Conservation (phyloP, 768 basidiomycete species). For the Phylloporus arenicola region DNA sequence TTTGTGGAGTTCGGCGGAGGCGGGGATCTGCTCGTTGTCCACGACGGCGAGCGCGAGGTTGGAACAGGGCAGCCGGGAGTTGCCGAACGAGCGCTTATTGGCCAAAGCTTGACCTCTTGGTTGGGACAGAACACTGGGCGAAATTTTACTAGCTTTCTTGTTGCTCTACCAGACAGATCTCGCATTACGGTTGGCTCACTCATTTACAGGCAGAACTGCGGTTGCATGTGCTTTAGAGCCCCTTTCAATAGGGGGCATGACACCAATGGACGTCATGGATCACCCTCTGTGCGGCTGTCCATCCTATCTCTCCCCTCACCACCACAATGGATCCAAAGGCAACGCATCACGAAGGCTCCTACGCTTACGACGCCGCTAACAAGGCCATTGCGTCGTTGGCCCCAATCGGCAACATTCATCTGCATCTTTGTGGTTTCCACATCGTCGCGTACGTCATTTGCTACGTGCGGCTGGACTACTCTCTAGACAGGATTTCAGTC, state of each 20-base stretch:
- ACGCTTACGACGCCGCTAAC: constrained; percentile 24
- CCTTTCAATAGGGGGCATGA: constrained; percentile 10
- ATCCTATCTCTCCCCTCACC: background rate
- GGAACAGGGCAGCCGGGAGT: constrained; percentile 14
- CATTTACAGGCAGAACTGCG: background rate
- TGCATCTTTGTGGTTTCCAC: constrained; percentile 35
- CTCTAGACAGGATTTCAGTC: constrained; percentile 11
- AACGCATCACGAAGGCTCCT: constrained; percentile 18
- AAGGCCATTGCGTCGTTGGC: constrained; percentile 28
- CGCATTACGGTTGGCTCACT: background rate
- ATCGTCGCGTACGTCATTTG: constrained; percentile 25
- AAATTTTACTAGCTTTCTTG: background rate
- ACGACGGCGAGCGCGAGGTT: constrained; percentile 26
- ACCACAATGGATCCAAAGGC: constrained; percentile 25
- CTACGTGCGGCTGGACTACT: background rate
- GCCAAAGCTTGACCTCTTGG: background rate
- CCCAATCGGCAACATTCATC: constrained; percentile 31
- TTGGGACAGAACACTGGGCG: background rate
- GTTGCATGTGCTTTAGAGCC: background rate
- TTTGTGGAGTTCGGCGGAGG: constrained; percentile 8
- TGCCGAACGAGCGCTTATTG: constrained; percentile 22
- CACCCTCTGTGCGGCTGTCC: background rate
- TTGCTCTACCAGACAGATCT: background rate
- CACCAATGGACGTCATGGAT: background rate
- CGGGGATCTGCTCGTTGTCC: constrained; percentile 31